Base-by-base conservation (phyloP, 192 early-diverging fungal species). In the Rhizophagus sp. region DNA sequence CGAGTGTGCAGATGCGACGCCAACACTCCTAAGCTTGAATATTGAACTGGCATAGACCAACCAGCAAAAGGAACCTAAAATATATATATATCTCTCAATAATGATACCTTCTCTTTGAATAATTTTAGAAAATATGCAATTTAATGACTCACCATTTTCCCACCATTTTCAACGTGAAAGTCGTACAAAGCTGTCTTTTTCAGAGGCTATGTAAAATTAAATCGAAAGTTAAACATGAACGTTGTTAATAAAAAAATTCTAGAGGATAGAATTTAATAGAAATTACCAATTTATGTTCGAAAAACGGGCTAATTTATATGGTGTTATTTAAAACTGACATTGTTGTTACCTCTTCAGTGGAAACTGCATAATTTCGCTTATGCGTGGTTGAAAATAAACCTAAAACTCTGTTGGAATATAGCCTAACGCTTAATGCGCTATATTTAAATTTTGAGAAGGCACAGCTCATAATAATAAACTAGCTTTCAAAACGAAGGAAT, bases 41-140 rank as follows among this genome's bases (percentile, higher is more conserved):
- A 99, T 81, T 94, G 92, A 75, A 99, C 93, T 47, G 98, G 98
- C 98, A 99, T 99, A 76, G 89, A 89, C 92, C 95, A 98, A 7
- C 97, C 98, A 79, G 98, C 98, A 87, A 98, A 99, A 47, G 95
- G 94, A 19, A 97, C 78, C 78, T 79, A 3, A 39, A 70, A 34
- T 17, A 39, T n/a, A 19, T 7, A 15, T 22, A 41, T 22, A 15
- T 22, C n/a, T 22, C 3, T 39, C 13, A 44, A 12, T 17, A 8
- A 36, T 36, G 4, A 17, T 39, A 39, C 4, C 22, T 65, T 52
- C 8, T 7, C 39, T 22, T n/a, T 52, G 34, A 34, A 52, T 34
- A 36, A 36, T 68, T 68, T 19, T 17, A 12, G 30, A 47, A 47
- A 47, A 47, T 41, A 8, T 41, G 11, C 1, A 47, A 4, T 47